Conservation (phyloP, 495 filamentous ascomycete genomes). For the Aspergillus asperescens region DNA sequence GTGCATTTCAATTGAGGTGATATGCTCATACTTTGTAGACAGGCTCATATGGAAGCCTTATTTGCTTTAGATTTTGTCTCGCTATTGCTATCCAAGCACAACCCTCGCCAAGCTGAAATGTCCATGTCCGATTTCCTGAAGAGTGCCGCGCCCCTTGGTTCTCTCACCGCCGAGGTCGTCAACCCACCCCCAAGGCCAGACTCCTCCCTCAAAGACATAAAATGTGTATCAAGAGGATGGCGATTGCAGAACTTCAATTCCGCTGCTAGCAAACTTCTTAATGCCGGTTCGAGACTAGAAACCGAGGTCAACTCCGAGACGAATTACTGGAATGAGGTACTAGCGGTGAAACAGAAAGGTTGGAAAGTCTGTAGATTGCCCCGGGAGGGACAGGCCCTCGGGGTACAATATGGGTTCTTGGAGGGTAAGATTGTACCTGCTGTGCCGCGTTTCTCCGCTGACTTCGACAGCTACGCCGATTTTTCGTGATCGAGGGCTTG, state of each 20-base stretch:
- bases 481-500: constrained; percentile 74
- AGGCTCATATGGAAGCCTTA: constrained; percentile 61
- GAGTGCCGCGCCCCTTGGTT: constrained; percentile 62
- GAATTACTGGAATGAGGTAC: constrained; percentile 81
- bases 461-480: constrained; percentile 51
- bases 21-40: constrained; percentile 33
- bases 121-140: constrained; percentile 68
- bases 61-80: constrained; percentile 78
- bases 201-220: constrained; percentile 45
- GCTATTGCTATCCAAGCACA: constrained; percentile 72
- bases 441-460: constrained; percentile 5
- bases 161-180: constrained; percentile 69
- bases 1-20: constrained; percentile 5
- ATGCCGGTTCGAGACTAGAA: constrained; percentile 65
- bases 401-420: constrained; percentile 81
- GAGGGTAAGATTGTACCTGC: constrained; percentile 47
- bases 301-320: constrained; percentile 71
- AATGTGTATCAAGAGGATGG: constrained; percentile 66
- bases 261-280: constrained; percentile 68
- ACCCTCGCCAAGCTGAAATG: constrained; percentile 57
- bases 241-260: constrained; percentile 68
- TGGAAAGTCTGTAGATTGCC: constrained; percentile 78
- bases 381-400: constrained; percentile 65
- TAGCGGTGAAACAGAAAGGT: constrained; percentile 72
- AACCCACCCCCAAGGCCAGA: constrained; percentile 51